Conservation (phyloP, 2,329 filamentous ascomycete genomes). For the Madurella mycetomatis region DNA sequence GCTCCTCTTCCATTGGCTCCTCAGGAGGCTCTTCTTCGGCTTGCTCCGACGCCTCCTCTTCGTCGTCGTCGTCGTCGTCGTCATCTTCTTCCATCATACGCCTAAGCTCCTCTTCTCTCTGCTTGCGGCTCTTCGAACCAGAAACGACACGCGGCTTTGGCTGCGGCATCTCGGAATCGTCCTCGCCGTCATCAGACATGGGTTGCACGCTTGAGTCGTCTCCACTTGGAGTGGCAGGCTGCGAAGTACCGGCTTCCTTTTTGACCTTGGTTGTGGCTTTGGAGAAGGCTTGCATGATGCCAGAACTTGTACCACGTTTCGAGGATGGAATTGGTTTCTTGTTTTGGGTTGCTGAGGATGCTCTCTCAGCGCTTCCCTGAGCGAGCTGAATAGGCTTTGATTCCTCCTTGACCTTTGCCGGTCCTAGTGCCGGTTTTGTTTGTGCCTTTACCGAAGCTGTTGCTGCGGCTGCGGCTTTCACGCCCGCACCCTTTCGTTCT, state of each 20-base stretch:
- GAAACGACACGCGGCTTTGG: slow-evolving; percentile 32
- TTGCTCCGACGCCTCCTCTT: slow-evolving; percentile 57
- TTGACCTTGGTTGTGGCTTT: slow-evolving; percentile 56
- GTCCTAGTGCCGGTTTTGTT: slow-evolving; percentile 24
- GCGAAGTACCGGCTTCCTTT: slow-evolving; percentile 28
- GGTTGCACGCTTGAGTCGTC: slow-evolving; percentile 50
- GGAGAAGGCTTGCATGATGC: slow-evolving; percentile 76
- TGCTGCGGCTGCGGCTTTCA: slow-evolving; percentile 27
- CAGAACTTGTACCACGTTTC: slow-evolving; percentile 52
- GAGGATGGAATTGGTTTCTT: slow-evolving; percentile 39
- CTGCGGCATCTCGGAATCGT: slow-evolving; percentile 49
- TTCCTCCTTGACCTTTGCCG: slow-evolving; percentile 33
- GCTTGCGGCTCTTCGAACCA: slow-evolving; percentile 46
- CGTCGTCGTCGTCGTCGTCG: slow-evolving; percentile 43
- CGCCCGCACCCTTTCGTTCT: slow-evolving; percentile 36
- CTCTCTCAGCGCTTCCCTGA: slow-evolving; percentile 27
- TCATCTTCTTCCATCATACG: slow-evolving; percentile 70
- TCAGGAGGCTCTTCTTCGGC: slow-evolving; percentile 31
- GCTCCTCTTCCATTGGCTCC: slow-evolving; percentile 35
- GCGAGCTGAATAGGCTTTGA: slow-evolving; percentile 36
- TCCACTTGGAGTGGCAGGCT: slow-evolving; percentile 37
- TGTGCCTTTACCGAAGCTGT: slow-evolving; percentile 25
- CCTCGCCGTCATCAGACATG: slow-evolving; percentile 48
- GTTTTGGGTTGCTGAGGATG: slow-evolving; percentile 31
- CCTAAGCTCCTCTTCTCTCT: slow-evolving; percentile 61